Evolutionary conservation across 169 alveolate species (phyloP).

Genomic region (Toxoplasma gondii): DNA sequence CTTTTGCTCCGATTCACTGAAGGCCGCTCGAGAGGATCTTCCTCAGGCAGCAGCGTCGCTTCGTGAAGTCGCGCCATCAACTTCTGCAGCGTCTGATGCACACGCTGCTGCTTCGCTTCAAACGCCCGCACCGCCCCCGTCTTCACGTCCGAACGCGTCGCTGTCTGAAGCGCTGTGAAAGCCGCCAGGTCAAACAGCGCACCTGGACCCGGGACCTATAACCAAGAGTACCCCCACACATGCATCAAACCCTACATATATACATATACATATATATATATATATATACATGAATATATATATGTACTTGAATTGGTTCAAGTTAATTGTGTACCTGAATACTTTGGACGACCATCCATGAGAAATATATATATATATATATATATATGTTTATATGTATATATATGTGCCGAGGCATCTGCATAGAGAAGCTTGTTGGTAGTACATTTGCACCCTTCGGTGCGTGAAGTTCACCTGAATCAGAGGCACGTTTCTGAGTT

Average conservation of each 20-base stretch:
- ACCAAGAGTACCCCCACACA: not conserved
- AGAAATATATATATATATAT: no score
- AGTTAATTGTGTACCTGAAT: no score
- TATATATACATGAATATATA: not conserved
- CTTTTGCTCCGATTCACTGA: conserved; percentile 27
- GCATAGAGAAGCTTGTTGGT: no score
- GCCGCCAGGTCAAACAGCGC: conserved; percentile 44
- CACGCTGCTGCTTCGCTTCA: conserved; percentile 40
- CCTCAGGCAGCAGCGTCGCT: conserved; percentile 65
- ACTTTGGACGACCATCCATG: no score
- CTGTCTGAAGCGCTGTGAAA: conserved; percentile 48
- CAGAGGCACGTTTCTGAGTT: conserved; percentile 42
- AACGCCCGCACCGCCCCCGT: conserved; percentile 34
- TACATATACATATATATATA: no score
- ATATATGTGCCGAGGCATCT: no score
- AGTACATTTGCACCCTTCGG: no score
- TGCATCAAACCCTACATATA: not conserved
- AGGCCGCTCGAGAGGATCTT: conserved; percentile 46
- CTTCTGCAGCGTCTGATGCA: conserved; percentile 17
- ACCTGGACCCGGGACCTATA: not conserved
- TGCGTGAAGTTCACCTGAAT: conserved; percentile 47
- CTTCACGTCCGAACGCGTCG: conserved; percentile 58
- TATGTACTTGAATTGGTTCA: not conserved
- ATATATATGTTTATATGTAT: no score
- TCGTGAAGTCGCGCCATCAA: conserved; percentile 44